Percentiles rank a stretch among this genome's conserved stretches.
These are phyloP conservation scores for Xylaria polymorpha DNA, from an alignment of 2,329 filamentous ascomycete species.

Conservation along the genomic window DNA sequence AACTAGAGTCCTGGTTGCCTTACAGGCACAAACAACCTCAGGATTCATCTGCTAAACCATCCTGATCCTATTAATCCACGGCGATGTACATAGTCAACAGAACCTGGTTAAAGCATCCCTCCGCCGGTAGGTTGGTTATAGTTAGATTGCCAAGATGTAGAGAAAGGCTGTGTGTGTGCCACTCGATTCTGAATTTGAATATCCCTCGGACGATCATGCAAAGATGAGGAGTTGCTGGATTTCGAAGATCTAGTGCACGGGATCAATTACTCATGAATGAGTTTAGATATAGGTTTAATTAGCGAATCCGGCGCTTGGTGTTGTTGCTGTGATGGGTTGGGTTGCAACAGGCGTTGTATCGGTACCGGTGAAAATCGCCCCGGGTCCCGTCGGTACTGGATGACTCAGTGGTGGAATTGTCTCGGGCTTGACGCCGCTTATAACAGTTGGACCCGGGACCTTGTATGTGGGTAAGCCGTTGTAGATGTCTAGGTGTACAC, in stretches of 20 bases:
- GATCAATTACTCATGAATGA: background rate
- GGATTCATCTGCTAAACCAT: background rate
- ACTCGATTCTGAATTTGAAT: background rate
- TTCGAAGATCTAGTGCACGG: background rate
- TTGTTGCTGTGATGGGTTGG: conserved; percentile 5
- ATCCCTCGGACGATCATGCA: background rate
- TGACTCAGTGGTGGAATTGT: conserved; percentile 39
- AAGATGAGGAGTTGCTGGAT: background rate
- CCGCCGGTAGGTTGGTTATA: background rate
- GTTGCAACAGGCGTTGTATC: conserved; percentile 26
- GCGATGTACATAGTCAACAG: background rate
- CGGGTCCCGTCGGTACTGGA: conserved; percentile 43
- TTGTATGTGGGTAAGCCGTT: conserved; percentile 40
- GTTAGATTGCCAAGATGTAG: background rate
- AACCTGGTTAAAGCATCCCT: background rate
- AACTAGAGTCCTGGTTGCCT: no score
- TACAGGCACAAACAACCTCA: background rate
- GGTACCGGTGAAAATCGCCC: conserved; percentile 37
- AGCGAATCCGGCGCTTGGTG: background rate
- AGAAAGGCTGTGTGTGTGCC: no score
- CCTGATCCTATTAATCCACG: background rate
- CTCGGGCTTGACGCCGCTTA: conserved; percentile 31
- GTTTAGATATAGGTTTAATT: background rate
- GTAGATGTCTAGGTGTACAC: conserved; percentile 46
- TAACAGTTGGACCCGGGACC: conserved; percentile 46